Percentiles rank a stretch among this genome's conserved stretches.
phyloP scores from a whole-genome alignment of 495 filamentous ascomycete species.

The Friedmanniomyces endolithicus region DNA sequence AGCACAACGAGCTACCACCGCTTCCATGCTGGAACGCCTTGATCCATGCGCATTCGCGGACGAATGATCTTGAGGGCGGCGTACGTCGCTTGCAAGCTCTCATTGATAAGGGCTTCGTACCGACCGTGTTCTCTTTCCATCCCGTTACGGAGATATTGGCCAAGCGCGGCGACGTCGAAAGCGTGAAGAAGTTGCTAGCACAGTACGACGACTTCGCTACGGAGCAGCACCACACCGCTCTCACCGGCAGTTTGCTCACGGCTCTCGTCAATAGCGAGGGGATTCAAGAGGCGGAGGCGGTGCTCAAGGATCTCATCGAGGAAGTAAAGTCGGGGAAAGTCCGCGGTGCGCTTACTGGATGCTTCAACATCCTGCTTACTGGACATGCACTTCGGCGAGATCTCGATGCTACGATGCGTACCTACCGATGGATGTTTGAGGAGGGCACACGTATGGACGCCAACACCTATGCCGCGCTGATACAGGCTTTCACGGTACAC shows the following conservation, averaged over 20 bases:
- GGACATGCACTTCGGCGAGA: constrained; percentile 56
- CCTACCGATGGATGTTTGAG: constrained; percentile 51
- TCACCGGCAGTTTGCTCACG: constrained; percentile 54
- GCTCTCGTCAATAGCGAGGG: constrained; percentile 44
- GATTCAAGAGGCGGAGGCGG: constrained; percentile 24
- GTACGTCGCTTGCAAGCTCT: constrained; percentile 48
- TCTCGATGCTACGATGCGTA: constrained; percentile 43
- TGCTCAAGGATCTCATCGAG: constrained; percentile 28
- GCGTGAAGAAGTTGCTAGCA: constrained; percentile 46
- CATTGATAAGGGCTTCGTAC: constrained; percentile 31
- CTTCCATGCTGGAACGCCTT: constrained; percentile 61
- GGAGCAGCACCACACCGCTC: constrained; percentile 35
- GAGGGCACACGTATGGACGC: constrained; percentile 47
- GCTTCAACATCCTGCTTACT: constrained; percentile 70
- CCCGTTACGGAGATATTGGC: constrained; percentile 61
- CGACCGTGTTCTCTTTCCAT: constrained; percentile 51
- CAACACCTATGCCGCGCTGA: constrained; percentile 61
- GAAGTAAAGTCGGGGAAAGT: background rate
- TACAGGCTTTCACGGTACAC: constrained; percentile 52
- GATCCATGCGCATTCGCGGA: constrained; percentile 54
- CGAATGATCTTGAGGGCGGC: constrained; percentile 51
- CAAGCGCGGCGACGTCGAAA: constrained; percentile 61
- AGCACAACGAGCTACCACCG: constrained; percentile 44
- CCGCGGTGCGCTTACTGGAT: constrained; percentile 32
- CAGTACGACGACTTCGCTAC: constrained; percentile 28